Evolutionary conservation across 140 eudicot genomes (phyloP).

Genomic region (Flaveria floridana): DNA sequence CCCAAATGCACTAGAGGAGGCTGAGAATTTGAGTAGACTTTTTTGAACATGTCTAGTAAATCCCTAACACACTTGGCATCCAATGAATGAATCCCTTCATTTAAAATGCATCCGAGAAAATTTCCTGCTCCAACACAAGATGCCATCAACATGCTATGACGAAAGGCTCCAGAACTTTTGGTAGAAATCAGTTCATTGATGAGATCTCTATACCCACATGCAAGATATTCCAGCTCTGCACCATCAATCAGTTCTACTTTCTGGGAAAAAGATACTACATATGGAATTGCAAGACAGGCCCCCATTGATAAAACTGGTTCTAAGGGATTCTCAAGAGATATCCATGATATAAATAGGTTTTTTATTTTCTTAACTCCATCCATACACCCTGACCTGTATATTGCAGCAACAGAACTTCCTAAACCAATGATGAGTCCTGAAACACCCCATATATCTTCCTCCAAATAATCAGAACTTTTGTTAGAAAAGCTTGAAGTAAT

Average conservation of each 20-base stretch:
- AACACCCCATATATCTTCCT: slow-evolving; percentile 89
- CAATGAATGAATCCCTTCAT: slow-evolving; percentile 65
- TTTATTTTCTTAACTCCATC: slow-evolving; percentile 61
- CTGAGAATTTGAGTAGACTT: slow-evolving; percentile 52
- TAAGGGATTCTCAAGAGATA: slow-evolving; percentile 46
- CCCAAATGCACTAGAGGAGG: slow-evolving; percentile 79
- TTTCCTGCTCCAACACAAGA: slow-evolving; percentile 83
- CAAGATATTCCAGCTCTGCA: slow-evolving; percentile 51
- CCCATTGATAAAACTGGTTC: slow-evolving; percentile 48
- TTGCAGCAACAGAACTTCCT: slow-evolving; percentile 65
- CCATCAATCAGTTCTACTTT: slow-evolving; percentile 73
- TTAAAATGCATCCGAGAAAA: slow-evolving; percentile 63
- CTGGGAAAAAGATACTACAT: slow-evolving; percentile 58
- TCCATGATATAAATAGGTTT: slow-evolving; percentile 57
- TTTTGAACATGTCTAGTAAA: slow-evolving; percentile 51
- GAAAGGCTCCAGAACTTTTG: slow-evolving; percentile 46
- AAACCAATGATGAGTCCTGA: slow-evolving; percentile 86
- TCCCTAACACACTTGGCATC: slow-evolving; percentile 46
- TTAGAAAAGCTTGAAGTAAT: slow-evolving; percentile 20
- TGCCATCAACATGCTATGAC: slow-evolving; percentile 75
- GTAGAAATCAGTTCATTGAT: slow-evolving; percentile 53
- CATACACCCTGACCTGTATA: slow-evolving; percentile 63
- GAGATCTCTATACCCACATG: slow-evolving; percentile 47
- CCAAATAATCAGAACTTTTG: slow-evolving; percentile 42
- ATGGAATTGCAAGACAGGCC: slow-evolving; percentile 78